Evolutionary conservation across 2,329 filamentous ascomycete genomes (phyloP), one percentile per base, ranked within the genome.

Genomic region (Plectosphaerella sp.): DNA sequence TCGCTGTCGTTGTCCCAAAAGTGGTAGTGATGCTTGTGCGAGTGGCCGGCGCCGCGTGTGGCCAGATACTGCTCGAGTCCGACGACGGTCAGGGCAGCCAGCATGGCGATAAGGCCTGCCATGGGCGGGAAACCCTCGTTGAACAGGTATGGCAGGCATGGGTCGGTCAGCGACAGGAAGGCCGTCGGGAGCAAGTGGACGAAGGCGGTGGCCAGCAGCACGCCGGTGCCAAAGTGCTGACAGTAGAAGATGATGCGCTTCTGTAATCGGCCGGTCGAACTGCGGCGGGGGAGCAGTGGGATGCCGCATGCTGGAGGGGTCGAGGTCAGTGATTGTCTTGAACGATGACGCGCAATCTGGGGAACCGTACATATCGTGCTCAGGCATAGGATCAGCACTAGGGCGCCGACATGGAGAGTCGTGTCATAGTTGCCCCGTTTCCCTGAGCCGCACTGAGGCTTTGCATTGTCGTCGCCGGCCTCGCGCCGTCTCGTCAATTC

Each of bases 1-100:
- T 64, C 67, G 12, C 70, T 71, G 25, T 74, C 71, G 4, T 76
- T 74, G 35, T 79, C 76, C 71, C 76, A 80, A 35, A 68, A 67
- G 11, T 64, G 64, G 51, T 73, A 73, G 33, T 72, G 67, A 57
- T 85, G 82, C 1, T 79, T 77, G 61, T 86, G 80, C 1, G 79
- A 80, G 61, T 84, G 83, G 2, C 80, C 76, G 2, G 83, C 84
- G 43, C 83, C 83, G 51, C 82, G 72, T 2, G 86, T 88, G 0
- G 91, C 91, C 59, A 97, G 86, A 66, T 91, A 91, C 72, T 94
- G 96, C 68, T 97, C 93, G 49, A 97, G 80, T 2, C 84, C 82
- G 7, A 96, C 89, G 3, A 97, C 91, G 4, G 88, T 73, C 54
- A 96, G 77, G n/a, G 90, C 88, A 11, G 88, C 85, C 10, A 85